phyloP scores from a whole-genome alignment of 805 yeast species.

The Starmerella bacillaris region DNA sequence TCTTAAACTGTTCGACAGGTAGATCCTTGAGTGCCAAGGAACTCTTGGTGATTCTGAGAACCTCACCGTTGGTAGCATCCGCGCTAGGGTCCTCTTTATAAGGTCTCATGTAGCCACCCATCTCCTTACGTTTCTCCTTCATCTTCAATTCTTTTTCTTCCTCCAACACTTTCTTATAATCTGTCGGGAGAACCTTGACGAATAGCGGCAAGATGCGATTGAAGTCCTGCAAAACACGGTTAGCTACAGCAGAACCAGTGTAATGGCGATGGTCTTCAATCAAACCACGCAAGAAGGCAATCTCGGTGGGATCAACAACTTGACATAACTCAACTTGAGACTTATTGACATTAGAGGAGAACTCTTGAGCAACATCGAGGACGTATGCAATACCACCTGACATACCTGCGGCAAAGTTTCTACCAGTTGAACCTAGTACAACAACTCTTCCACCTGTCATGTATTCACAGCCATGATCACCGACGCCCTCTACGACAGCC shows the following conservation, averaged over 20 bases:
- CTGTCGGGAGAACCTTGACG: slow-evolving; percentile 83
- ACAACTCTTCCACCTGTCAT: slow-evolving; percentile 99
- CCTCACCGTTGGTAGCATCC: slow-evolving; percentile 81
- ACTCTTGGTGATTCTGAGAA: slow-evolving; percentile 28
- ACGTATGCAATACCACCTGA: slow-evolving; percentile 99
- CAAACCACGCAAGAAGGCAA: slow-evolving; percentile 81
- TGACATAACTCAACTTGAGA: slow-evolving; percentile 67
- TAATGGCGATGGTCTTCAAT: slow-evolving; percentile 90
- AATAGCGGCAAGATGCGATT: slow-evolving; percentile 74
- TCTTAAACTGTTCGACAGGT: slow-evolving; percentile 5
- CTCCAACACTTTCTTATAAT: slow-evolving; percentile 77
- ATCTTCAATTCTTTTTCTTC: slow-evolving; percentile 48
- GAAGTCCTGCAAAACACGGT: slow-evolving; percentile 64
- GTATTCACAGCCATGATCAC: slow-evolving; percentile 98
- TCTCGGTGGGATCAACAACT: slow-evolving; percentile 73
- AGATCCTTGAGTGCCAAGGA: slow-evolving; percentile 12
- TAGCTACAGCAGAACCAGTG: slow-evolving; percentile 84
- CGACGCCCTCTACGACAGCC: slow-evolving; percentile 90
- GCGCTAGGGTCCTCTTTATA: slow-evolving; percentile 69
- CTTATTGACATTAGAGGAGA: slow-evolving; percentile 55
- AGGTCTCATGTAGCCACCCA: slow-evolving; percentile 41
- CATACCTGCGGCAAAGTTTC: slow-evolving; percentile 94
- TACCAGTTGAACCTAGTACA: slow-evolving; percentile 76
- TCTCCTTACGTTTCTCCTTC: slow-evolving; percentile 41
- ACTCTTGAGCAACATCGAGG: slow-evolving; percentile 86